Conservation (phyloP, 345 rosid genomes). For the Brassica carinata region DNA sequence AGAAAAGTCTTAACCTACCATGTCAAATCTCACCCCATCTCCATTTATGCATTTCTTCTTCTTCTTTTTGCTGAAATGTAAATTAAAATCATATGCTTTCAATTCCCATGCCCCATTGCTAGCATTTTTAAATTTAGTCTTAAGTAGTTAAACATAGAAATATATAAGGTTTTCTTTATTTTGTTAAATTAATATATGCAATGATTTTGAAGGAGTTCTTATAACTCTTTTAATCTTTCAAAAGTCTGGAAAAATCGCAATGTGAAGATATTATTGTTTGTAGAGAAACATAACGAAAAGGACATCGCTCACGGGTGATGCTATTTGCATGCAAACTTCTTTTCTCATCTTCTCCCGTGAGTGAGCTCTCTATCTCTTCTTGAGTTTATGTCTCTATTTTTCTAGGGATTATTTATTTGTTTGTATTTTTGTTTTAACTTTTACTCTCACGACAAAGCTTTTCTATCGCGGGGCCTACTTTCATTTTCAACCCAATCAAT, state of each 20-base stretch:
- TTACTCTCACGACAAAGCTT: slow-evolving; percentile 26
- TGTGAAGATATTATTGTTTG: slow-evolving; percentile 10
- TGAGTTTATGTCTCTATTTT: slow-evolving; percentile 20
- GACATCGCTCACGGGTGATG: slow-evolving; percentile 32
- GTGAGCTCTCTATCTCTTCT: background rate
- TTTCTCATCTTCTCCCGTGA: slow-evolving; percentile 40
- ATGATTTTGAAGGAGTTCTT: background rate
- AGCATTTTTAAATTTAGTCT: background rate
- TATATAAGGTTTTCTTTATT: background rate
- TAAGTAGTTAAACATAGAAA: background rate
- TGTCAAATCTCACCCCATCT: slow-evolving; percentile 26
- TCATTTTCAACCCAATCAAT: background rate
- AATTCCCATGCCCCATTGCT: slow-evolving; percentile 1
- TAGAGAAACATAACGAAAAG: slow-evolving; percentile 14
- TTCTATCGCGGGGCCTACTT: background rate
- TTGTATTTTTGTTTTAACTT: slow-evolving; percentile 13
- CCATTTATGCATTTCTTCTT: slow-evolving; percentile 1
- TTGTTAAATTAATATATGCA: background rate
- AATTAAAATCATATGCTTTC: background rate
- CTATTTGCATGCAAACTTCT: slow-evolving; percentile 33
- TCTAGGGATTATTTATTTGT: background rate
- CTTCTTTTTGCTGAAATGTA: background rate
- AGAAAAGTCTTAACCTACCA: slow-evolving; percentile 19
- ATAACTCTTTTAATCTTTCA: background rate
- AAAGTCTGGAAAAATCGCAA: background rate